Conservation (phyloP, 1,284 basidiomycete species). For the Leccinum fuscescens region DNA sequence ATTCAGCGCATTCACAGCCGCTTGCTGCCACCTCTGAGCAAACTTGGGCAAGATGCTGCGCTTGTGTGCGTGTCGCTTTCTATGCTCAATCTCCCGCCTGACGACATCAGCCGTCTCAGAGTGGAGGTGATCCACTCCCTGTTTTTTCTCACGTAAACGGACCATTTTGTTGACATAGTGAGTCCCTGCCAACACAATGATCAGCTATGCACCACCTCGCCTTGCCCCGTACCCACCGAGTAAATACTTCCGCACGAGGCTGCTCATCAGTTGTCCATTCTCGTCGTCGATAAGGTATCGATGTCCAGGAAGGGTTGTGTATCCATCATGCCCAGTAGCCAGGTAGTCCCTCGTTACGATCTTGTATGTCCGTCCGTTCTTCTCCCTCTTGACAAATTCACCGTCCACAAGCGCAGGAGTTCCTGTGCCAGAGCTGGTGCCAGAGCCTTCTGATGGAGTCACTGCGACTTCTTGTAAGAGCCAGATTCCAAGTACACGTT, state of each 20-base stretch:
- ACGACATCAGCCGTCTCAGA: slow-evolving; percentile 44
- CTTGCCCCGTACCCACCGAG: slow-evolving; percentile 54
- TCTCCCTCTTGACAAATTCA: slow-evolving; percentile 54
- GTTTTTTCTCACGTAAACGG: slow-evolving; percentile 35
- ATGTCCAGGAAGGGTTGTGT: slow-evolving; percentile 63
- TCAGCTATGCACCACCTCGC: slow-evolving; percentile 1
- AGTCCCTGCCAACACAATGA: slow-evolving; percentile 44
- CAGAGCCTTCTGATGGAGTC: slow-evolving; percentile 37
- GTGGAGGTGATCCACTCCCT: slow-evolving; percentile 34
- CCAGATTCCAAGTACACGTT: slow-evolving; percentile 73
- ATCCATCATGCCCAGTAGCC: slow-evolving; percentile 82
- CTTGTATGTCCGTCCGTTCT: slow-evolving; percentile 62
- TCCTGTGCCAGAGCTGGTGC: slow-evolving; percentile 38
- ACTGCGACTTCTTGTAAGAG: slow-evolving; percentile 51
- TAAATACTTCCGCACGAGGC: slow-evolving; percentile 82
- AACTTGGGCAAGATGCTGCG: slow-evolving; percentile 24
- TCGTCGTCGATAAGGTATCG: slow-evolving; percentile 83
- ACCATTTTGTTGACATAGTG: slow-evolving; percentile 66
- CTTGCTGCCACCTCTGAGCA: slow-evolving; percentile 49
- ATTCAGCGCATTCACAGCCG: slow-evolving; percentile 44
- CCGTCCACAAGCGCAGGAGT: slow-evolving; percentile 45
- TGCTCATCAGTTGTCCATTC: slow-evolving; percentile 77
- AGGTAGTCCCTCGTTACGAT: slow-evolving; percentile 79
- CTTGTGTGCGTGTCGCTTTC: slow-evolving; percentile 16
- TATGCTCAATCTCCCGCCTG: slow-evolving; percentile 39